Evolutionary conservation across 1,284 basidiomycete species (phyloP).

Genomic region (Anthracocystis panici-leucophaei): DNA sequence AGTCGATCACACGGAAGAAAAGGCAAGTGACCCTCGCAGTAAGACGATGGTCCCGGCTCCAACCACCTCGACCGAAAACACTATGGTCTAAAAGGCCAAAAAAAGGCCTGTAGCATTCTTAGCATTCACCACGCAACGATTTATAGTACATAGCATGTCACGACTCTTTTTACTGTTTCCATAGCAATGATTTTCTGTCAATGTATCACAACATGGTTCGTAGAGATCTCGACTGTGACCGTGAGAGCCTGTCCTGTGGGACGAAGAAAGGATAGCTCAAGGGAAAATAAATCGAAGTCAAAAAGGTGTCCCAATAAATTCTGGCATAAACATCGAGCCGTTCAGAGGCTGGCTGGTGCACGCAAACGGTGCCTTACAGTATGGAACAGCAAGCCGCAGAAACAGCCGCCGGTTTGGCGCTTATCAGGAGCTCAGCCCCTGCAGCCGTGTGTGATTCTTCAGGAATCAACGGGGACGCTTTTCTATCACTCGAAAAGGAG

Average conservation of each 20-base stretch:
- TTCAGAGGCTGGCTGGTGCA: no score
- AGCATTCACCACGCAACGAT: slow-evolving; percentile 2
- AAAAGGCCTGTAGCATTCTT: not conserved
- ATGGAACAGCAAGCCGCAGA: no score
- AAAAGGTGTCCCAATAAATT: not conserved
- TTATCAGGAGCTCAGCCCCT: no score
- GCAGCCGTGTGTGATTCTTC: no score
- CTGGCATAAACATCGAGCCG: no score
- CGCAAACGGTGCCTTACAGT: no score
- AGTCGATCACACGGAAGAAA: slow-evolving; percentile 8
- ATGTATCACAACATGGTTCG: not conserved
- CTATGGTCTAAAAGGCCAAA: slow-evolving; percentile 9
- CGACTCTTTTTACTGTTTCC: slow-evolving; percentile 3
- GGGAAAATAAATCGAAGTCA: not conserved
- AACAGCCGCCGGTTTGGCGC: no score
- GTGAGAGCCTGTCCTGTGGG: not conserved
- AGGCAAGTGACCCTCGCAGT: slow-evolving; percentile 19
- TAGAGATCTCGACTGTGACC: not conserved
- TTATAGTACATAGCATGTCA: slow-evolving; percentile 13
- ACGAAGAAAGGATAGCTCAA: no score
- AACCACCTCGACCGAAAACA: slow-evolving; percentile 28
- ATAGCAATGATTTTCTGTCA: slow-evolving; percentile 1
- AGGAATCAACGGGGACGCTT: no score
- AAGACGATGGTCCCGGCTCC: slow-evolving; percentile 35
- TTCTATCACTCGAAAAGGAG: no score